Base-by-base conservation (phyloP, 208 protist species). In the Trypanosoma mega region DNA sequence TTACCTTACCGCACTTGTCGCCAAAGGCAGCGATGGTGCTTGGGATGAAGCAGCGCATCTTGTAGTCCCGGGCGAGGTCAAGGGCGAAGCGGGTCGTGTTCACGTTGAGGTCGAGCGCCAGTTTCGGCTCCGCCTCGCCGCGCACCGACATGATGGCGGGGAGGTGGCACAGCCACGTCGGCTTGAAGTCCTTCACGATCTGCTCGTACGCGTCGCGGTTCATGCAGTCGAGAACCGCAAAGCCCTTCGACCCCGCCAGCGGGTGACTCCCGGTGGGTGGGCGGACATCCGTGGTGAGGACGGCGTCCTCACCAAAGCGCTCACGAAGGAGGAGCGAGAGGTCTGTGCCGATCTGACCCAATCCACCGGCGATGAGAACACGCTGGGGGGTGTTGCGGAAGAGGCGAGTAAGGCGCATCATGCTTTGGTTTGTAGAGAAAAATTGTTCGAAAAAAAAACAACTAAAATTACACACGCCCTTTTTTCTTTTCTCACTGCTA, bases 21-120 rank as follows among this genome's bases (percentile, higher is more conserved):
- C 85, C 86, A 66, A 97, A 97, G 16, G 82, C 92, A 31, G 87
- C 93, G 45, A 97, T 97, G 12, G 87, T 89, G 24, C 74, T 88
- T 9, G 93, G 92, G 24, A 68, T 68, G 56, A 96, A 85, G 18
- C 92, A 37, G 12, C 61, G 47, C n/a, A 91, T 52, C 5, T 74
- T 58, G 67, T 95, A 71, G 14, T 63, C 36, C 1, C 61, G 52
- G 3, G 87, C 63, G 21, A 86, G 46, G 16, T 95, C 81, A 16
- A 97, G 61, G 16, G 83, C 77, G 59, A 87, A 80, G 36, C 90
- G 68, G 24, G 84, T 57, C n/a, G 90, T 85, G 23, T 52, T 45
- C 16, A 87, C 58, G 60, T 97, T 97, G 51, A 97, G 57, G 20
- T 89, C 49, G 2, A 96, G 18, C 1, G 87, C 80, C 18, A 71